These are phyloP conservation scores for Ammopiptanthus mongolicus DNA, from an alignment of 306 rosid species.

Conservation along the genomic window DNA sequence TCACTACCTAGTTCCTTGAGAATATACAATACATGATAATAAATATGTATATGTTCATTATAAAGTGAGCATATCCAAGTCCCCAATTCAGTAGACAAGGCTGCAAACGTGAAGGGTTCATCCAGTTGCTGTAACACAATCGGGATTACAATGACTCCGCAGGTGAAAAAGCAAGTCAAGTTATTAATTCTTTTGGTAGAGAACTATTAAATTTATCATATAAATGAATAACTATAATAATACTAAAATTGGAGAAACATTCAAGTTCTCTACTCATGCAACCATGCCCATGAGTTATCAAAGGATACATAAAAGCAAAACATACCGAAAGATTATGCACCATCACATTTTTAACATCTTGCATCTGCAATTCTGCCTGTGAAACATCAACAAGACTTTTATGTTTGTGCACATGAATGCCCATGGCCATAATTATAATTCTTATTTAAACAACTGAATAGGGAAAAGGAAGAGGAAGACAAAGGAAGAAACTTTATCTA, in stretches of 20 bases:
- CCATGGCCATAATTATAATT: neutral
- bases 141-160: neutral
- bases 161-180: neutral
- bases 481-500: neutral
- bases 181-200: neutral
- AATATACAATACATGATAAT: neutral
- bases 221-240: neutral
- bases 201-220: neutral
- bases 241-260: slow-evolving; percentile 4
- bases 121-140: neutral
- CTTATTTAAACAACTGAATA: neutral
- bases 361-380: slow-evolving; percentile 95
- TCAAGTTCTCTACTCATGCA: neutral
- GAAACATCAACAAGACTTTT: slow-evolving; percentile 19
- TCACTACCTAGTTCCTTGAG: neutral
- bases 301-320: neutral
- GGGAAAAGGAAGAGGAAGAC: neutral
- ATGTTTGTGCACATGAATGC: neutral
- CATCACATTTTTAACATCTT: slow-evolving; percentile 72
- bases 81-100: neutral
- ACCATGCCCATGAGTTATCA: neutral
- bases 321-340: slow-evolving; percentile 93
- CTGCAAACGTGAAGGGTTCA: slow-evolving; percentile 4
- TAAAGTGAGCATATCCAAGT: neutral
- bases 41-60: neutral